Conservation (phyloP, 371 early-diverging fungal genomes). For the Saksenaea vasiformis region DNA sequence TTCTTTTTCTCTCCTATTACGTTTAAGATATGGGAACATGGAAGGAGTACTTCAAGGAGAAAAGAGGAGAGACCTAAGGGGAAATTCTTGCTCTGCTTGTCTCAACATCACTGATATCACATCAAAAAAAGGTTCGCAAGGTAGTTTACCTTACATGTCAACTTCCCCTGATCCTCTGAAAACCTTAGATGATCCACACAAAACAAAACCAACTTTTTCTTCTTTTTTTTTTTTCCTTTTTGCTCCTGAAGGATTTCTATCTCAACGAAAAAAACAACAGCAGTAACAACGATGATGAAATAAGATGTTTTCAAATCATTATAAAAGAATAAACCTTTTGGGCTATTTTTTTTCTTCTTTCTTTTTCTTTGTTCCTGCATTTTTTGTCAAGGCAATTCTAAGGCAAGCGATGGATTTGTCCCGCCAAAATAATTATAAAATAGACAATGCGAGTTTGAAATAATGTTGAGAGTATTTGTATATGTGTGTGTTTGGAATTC, state of each 20-base stretch:
- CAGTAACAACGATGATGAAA: neutral
- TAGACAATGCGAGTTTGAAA: neutral
- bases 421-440: constrained; percentile 1
- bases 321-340: neutral
- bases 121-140: no score
- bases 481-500: neutral
- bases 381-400: neutral
- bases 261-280: neutral
- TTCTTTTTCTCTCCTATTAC: neutral
- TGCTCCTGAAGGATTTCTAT: neutral
- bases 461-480: no score
- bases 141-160: neutral
- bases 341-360: neutral
- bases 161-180: neutral
- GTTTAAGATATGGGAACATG: neutral
- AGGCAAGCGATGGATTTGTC: neutral
- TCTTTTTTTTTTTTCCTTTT: neutral
- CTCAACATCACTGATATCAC: neutral
- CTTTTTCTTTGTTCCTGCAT: no score
- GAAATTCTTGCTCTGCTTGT: neutral
- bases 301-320: neutral
- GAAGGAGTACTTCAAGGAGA: neutral
- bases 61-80: neutral
- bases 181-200: neutral
- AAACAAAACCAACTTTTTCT: neutral